A percentile compares a stretch with the other conserved stretches of the same genome.
Conservation (phyloP, 23 red algal genomes). For the Gracilaria domingensis region DNA sequence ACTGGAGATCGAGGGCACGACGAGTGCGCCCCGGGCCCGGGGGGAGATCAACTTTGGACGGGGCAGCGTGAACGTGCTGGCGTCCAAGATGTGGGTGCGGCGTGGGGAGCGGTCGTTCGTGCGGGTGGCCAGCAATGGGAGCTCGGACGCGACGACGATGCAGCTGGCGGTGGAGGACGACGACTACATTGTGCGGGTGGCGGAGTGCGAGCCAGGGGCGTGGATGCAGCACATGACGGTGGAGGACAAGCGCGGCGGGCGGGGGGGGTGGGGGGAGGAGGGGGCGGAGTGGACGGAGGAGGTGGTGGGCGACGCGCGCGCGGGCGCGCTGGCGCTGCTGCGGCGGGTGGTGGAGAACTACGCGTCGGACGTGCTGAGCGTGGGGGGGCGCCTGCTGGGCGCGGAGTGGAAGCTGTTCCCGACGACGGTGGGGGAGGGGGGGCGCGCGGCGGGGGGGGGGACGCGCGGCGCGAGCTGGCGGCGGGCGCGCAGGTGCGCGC, state of each 20-base stretch:
- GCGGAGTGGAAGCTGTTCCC: neutral
- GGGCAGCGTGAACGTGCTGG: conserved; percentile 55
- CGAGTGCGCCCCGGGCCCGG: neutral
- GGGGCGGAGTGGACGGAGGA: conserved; percentile 17
- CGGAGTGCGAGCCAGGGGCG: conserved; percentile 6
- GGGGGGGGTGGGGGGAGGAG: conserved; percentile 13
- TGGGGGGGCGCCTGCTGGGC: neutral
- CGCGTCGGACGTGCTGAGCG: neutral
- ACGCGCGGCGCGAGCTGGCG: neutral
- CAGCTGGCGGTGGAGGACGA: conserved; percentile 58
- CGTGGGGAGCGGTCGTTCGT: conserved; percentile 43
- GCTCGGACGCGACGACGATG: neutral
- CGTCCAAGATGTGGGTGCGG: conserved; percentile 43
- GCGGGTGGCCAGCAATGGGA: neutral
- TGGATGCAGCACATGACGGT: conserved; percentile 60
- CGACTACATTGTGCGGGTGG: conserved; percentile 33
- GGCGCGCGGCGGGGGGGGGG: neutral
- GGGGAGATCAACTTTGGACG: conserved; percentile 39
- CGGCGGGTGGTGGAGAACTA: neutral
- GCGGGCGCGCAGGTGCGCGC: neutral
- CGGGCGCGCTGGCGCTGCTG: neutral
- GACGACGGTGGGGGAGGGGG: neutral
- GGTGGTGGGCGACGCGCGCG: neutral
- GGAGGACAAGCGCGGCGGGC: conserved; percentile 42
- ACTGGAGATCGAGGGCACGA: conserved; percentile 51